Base-by-base conservation (phyloP, 768 basidiomycete species). In the Chalciporus chontae region DNA sequence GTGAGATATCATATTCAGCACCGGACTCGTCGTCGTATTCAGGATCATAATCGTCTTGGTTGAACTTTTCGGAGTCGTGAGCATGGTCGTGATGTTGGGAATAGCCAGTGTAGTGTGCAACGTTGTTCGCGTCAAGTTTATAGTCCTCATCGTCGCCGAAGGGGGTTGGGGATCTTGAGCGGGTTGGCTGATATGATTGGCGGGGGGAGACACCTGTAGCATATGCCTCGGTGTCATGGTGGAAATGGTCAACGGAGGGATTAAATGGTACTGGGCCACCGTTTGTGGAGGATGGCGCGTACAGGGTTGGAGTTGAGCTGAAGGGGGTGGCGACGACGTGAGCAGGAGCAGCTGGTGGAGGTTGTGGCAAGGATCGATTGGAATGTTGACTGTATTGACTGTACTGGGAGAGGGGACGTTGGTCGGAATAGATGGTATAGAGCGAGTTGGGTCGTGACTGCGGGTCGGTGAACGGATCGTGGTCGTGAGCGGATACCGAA, bases 121-220 rank as follows among this genome's bases (percentile, higher is more conserved):
- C 77, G 40, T 76, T 77, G 53, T 82, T 71, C 8, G 73, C 79
- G 5, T 78, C 75, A 17, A 84, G 72, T 50, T 73, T 75, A 53
- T 86, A 87, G 57, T 83, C 85, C 54, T 87, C 86, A 34, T 87
- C 85, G 44, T 87, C 85, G 4, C 77, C 77, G 8, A 81, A 81
- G 9, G 87, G 87, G 4, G 87, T 89, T 0, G 87, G 85, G 3
- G 87, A 90, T 19, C 87, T 81, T 17, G 87, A 89, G 42, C 84
- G 79, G 26, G 84, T 76, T 3, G 75, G 72, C 6, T 66, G 69
- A 56, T 74, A 77, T 1, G 73, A 67, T 27, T 76, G 68, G 10
- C 77, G 78, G 7, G 79, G 70, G 55, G 75, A 70, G 48, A 75
- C 74, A 7, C 83, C 85, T 0, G 85, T 84, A 8, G 87, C 75